These are phyloP conservation scores for Trapa bicornis DNA, from an alignment of 345 rosid species.

Conservation along the genomic window DNA sequence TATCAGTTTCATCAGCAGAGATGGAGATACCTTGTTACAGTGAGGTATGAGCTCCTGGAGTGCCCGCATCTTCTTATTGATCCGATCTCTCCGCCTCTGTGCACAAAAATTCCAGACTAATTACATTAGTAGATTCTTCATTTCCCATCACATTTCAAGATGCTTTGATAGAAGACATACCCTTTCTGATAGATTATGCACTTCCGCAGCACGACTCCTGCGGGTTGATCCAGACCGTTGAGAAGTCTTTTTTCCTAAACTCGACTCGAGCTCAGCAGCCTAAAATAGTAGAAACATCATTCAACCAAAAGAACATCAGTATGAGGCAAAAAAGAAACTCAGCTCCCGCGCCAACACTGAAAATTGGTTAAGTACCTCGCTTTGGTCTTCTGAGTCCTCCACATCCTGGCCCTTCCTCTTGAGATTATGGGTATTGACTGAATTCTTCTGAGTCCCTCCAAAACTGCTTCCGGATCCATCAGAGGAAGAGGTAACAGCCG, in stretches of 20 bases:
- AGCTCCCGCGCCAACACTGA: no score
- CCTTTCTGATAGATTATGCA: constrained; percentile 68
- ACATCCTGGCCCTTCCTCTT: constrained; percentile 49
- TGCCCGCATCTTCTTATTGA: constrained; percentile 79
- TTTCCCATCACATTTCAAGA: not conserved
- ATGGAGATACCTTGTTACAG: constrained; percentile 53
- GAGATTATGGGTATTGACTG: constrained; percentile 20
- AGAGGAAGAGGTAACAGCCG: constrained; percentile 40
- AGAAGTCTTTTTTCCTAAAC: constrained; percentile 22
- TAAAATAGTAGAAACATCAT: constrained; percentile 9
- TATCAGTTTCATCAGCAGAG: not conserved
- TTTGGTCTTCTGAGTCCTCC: constrained; percentile 46
- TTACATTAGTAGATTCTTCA: not conserved
- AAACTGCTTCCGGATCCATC: constrained; percentile 64
- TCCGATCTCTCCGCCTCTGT: constrained; percentile 82
- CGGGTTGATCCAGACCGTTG: constrained; percentile 33
- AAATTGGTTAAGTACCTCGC: constrained; percentile 28
- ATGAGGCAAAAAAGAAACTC: not conserved
- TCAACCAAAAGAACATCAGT: not conserved
- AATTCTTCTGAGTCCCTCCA: constrained; percentile 31
- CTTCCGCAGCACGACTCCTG: constrained; percentile 55
- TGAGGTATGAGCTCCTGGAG: constrained; percentile 88
- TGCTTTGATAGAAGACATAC: constrained; percentile 14
- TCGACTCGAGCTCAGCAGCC: constrained; percentile 33
- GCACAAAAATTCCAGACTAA: not conserved